A percentile compares a stretch with the other conserved stretches of the same genome.
phyloP scores from a whole-genome alignment of 495 filamentous ascomycete genomes.

The Talaromyces borbonicus region DNA sequence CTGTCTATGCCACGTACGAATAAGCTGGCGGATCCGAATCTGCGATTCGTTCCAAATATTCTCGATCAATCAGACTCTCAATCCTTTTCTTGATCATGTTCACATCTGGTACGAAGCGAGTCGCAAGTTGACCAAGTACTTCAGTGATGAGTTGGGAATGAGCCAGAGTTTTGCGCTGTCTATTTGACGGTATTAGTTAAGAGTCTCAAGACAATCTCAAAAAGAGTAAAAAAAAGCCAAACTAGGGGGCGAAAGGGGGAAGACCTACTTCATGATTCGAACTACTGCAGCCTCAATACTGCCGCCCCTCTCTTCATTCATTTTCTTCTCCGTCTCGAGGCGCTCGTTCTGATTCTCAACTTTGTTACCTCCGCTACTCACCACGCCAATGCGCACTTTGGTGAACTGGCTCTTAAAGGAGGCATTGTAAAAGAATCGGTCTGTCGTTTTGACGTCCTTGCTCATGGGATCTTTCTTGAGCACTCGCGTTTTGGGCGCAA shows the following conservation, averaged over 20 bases:
- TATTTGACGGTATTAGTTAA: constrained; percentile 25
- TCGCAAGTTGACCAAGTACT: constrained; percentile 66
- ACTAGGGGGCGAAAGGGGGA: neutral
- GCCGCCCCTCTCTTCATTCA: constrained; percentile 65
- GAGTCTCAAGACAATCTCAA: no score
- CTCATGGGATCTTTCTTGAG: constrained; percentile 75
- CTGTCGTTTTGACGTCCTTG: constrained; percentile 69
- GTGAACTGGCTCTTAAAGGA: constrained; percentile 72
- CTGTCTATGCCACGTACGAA: constrained; percentile 65
- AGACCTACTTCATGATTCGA: constrained; percentile 85
- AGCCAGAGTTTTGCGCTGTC: constrained; percentile 76
- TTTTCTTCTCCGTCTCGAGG: constrained; percentile 78
- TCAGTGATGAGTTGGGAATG: constrained; percentile 80
- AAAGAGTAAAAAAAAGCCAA: no score
- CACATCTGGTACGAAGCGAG: constrained; percentile 82
- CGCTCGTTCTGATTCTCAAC: constrained; percentile 80
- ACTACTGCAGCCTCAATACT: constrained; percentile 86
- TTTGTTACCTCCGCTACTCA: constrained; percentile 56
- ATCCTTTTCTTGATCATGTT: constrained; percentile 90
- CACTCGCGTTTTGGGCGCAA: constrained; percentile 76
- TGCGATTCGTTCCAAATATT: constrained; percentile 87
- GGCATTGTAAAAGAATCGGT: constrained; percentile 78
- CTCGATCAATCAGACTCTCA: constrained; percentile 81
- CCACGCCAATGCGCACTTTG: constrained; percentile 78
- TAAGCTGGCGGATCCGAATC: constrained; percentile 59